Evolutionary conservation across 140 eudicot genomes (phyloP).

Genomic region (Flaveria floridana): DNA sequence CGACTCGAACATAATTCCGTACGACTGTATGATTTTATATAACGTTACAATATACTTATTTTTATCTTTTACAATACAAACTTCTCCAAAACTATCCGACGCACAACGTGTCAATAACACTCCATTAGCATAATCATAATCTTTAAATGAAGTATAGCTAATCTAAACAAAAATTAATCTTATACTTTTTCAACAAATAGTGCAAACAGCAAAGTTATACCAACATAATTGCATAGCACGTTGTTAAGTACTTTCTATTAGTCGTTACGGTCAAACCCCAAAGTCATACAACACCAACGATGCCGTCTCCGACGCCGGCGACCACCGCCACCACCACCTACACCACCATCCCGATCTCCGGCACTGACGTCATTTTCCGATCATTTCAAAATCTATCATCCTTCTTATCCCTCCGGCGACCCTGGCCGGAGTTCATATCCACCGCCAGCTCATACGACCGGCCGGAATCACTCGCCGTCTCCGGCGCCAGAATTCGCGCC

Average conservation of each 20-base stretch:
- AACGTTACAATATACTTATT: no score
- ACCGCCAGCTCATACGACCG: slow-evolving; percentile 32
- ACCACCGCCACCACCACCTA: slow-evolving; percentile 46
- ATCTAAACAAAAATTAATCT: neutral
- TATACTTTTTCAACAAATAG: neutral
- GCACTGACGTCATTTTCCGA: slow-evolving; percentile 59
- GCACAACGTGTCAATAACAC: no score
- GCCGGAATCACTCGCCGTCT: slow-evolving; percentile 50
- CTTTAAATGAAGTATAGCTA: neutral
- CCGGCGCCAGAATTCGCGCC: slow-evolving; percentile 42
- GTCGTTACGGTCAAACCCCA: slow-evolving; percentile 31
- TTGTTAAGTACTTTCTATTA: neutral
- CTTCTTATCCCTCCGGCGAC: slow-evolving; percentile 58
- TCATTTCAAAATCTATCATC: slow-evolving; percentile 62
- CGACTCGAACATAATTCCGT: no score
- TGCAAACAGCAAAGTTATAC: neutral
- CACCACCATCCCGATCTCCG: slow-evolving; percentile 76
- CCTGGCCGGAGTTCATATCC: slow-evolving; percentile 70
- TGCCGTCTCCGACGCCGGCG: slow-evolving; percentile 41
- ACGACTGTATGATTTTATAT: no score
- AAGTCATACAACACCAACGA: slow-evolving; percentile 31
- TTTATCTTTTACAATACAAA: no score
- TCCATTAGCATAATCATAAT: no score
- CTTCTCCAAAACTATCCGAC: no score
- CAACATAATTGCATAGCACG: slow-evolving; percentile 25